These are phyloP conservation scores for Cucurbita maxima DNA, from an alignment of 306 rosid species.

Conservation along the genomic window DNA sequence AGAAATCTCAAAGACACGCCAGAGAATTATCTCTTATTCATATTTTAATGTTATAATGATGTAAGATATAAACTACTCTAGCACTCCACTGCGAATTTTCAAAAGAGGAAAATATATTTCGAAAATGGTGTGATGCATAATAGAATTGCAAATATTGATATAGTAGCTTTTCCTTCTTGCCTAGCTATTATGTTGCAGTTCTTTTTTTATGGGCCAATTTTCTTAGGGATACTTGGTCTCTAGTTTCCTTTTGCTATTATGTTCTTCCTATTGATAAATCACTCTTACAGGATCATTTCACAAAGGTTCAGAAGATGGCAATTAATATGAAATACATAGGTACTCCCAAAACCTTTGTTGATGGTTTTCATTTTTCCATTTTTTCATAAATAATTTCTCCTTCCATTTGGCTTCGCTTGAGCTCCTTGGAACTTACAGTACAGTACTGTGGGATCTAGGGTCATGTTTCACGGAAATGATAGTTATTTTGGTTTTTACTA, in stretches of 20 bases:
- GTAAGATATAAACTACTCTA: neutral
- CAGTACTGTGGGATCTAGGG: neutral
- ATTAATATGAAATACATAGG: constrained; percentile 91
- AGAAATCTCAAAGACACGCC: neutral
- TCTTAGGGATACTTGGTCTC: constrained; percentile 6
- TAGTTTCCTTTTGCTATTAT: constrained; percentile 3
- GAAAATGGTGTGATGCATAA: neutral
- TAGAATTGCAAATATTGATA: neutral
- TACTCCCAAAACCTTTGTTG: constrained; percentile 13
- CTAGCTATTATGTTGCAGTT: neutral
- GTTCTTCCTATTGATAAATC: neutral
- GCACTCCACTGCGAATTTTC: neutral
- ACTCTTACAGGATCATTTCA: constrained; percentile 52
- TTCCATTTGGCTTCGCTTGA: neutral
- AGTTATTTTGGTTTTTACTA: neutral
- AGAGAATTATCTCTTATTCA: neutral
- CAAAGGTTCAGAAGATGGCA: constrained; percentile 38
- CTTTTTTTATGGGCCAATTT: neutral
- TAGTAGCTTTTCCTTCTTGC: neutral
- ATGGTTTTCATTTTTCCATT: neutral
- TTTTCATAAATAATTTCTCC: neutral
- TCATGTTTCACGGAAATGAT: neutral
- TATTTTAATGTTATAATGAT: neutral
- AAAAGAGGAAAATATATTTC: neutral
- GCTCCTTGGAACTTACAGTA: neutral